phyloP scores from a whole-genome alignment of 768 basidiomycete species.

The Termitomyces sp. region DNA sequence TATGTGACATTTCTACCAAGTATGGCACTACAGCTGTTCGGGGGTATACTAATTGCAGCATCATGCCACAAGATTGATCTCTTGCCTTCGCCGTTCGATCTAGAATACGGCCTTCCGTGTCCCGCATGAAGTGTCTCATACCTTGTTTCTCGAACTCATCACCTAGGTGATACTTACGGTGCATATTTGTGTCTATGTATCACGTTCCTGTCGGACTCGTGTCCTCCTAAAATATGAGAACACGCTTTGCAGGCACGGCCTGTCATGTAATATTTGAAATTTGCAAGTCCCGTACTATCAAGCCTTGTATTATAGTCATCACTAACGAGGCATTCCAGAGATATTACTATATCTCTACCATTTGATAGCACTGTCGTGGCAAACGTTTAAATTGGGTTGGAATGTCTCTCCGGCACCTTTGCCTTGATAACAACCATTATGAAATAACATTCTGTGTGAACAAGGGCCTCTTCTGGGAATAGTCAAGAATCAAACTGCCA shows the following conservation, averaged over 20 bases:
- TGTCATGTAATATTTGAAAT: background rate
- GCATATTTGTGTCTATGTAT: background rate
- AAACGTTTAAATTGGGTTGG: background rate
- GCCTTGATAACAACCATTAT: background rate
- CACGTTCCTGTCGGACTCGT: background rate
- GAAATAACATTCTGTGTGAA: constrained; percentile 5
- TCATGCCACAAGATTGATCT: background rate
- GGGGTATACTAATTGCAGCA: background rate
- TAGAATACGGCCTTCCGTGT: background rate
- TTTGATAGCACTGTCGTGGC: background rate
- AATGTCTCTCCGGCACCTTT: background rate
- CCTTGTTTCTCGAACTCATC: too few relatives aligned
- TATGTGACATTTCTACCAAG: background rate
- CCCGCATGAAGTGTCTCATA: background rate
- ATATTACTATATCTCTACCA: background rate
- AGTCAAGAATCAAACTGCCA: background rate
- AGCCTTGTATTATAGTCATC: background rate
- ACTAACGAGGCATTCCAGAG: background rate
- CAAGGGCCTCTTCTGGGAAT: background rate
- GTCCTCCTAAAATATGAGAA: background rate
- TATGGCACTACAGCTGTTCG: background rate
- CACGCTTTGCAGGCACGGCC: background rate
- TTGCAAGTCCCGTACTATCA: background rate
- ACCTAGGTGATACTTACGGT: too few relatives aligned
- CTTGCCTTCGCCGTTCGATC: background rate